Evolutionary conservation across 495 filamentous ascomycete genomes (phyloP).

Genomic region (Aspergillus nanangensis): DNA sequence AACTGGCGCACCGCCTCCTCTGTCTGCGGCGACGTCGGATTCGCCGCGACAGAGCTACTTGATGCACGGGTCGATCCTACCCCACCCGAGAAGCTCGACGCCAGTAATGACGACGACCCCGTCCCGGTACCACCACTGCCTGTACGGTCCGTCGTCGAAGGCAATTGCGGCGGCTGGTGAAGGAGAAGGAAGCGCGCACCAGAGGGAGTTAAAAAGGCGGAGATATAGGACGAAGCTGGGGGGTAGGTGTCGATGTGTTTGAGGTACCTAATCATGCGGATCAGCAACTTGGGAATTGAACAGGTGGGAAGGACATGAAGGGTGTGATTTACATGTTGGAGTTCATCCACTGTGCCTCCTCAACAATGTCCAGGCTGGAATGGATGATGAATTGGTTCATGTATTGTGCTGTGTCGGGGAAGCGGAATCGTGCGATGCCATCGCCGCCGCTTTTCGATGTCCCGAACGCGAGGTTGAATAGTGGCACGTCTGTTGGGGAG

Average conservation of each 20-base stretch:
- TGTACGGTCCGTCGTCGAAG: slow-evolving; percentile 23
- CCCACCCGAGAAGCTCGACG: slow-evolving; percentile 24
- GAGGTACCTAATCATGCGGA: no score
- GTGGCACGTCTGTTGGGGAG: slow-evolving; percentile 86
- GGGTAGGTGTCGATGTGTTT: slow-evolving; percentile 94
- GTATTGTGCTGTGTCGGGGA: slow-evolving; percentile 77
- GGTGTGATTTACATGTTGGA: slow-evolving; percentile 64
- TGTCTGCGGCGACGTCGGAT: slow-evolving; percentile 78
- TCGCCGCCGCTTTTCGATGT: slow-evolving; percentile 92
- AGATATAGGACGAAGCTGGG: slow-evolving; percentile 70
- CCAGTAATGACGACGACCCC: slow-evolving; percentile 13
- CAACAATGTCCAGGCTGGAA: slow-evolving; percentile 85
- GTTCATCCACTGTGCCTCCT: slow-evolving; percentile 88
- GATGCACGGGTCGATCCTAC: slow-evolving; percentile 45
- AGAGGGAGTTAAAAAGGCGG: slow-evolving; percentile 77
- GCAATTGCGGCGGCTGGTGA: slow-evolving; percentile 61
- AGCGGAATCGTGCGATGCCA: slow-evolving; percentile 72
- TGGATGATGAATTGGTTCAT: slow-evolving; percentile 98
- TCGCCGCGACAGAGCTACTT: slow-evolving; percentile 64
- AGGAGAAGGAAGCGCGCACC: slow-evolving; percentile 80
- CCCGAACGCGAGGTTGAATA: slow-evolving; percentile 95
- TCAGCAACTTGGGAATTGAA: not conserved
- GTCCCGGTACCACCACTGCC: slow-evolving; percentile 6
- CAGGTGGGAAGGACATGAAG: not conserved
- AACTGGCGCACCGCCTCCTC: slow-evolving; percentile 94